Conservation (phyloP, 306 rosid species). For the Cercis canadensis region DNA sequence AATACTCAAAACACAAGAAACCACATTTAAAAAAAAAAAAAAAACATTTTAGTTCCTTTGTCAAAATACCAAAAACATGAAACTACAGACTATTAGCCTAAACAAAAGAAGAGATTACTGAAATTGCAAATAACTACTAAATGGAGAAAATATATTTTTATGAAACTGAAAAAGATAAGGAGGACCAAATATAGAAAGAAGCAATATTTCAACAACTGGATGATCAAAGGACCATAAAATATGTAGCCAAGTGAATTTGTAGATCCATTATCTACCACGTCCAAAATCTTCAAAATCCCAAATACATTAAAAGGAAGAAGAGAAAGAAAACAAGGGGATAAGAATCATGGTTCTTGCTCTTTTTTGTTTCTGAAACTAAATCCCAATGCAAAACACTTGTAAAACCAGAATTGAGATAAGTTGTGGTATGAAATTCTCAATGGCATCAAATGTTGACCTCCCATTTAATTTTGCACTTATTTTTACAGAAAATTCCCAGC, state of each 20-base stretch:
- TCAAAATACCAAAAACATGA: too few species aligned
- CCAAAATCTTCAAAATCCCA: conserved; percentile 30
- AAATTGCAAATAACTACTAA: conserved; percentile 1
- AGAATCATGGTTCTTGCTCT: not conserved
- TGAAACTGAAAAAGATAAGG: conserved; percentile 1
- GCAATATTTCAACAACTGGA: conserved; percentile 17
- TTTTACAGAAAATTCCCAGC: too few species aligned
- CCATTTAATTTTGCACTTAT: not conserved
- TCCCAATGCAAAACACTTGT: conserved; percentile 26
- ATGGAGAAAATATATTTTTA: not conserved
- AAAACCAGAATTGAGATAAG: not conserved
- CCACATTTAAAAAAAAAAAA: too few species aligned
- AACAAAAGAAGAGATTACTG: not conserved
- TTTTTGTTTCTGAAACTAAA: conserved; percentile 15
- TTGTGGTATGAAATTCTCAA: not conserved
- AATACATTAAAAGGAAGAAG: conserved; percentile 1
- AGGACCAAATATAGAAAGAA: conserved; percentile 25
- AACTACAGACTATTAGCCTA: too few species aligned
- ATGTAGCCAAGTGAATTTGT: conserved; percentile 1
- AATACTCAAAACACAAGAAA: too few species aligned
- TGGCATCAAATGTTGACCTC: conserved; percentile 15
- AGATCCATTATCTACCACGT: conserved; percentile 28
- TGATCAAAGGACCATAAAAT: conserved; percentile 14
- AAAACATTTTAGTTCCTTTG: too few species aligned
- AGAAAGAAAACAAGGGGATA: conserved; percentile 9